Conservation (phyloP, 495 filamentous ascomycete genomes). For the Patellaria atrata region DNA sequence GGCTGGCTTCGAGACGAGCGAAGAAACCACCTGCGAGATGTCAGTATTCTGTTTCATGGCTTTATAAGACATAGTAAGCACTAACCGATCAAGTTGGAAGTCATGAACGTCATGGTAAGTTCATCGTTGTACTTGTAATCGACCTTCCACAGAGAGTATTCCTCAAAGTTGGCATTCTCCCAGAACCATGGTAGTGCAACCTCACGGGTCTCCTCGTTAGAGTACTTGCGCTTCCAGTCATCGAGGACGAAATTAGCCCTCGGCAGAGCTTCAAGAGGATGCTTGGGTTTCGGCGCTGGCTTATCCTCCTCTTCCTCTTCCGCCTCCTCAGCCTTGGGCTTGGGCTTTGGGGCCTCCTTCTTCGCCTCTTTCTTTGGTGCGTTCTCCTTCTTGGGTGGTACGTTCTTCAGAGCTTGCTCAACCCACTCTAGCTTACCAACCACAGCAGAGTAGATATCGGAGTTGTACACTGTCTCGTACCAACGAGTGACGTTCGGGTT, state of each 20-base stretch:
- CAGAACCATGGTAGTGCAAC: constrained; percentile 94
- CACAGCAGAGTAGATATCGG: constrained; percentile 74
- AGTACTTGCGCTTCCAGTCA: constrained; percentile 98
- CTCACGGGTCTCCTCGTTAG: constrained; percentile 77
- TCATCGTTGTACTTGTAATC: constrained; percentile 98
- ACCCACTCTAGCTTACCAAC: constrained; percentile 58
- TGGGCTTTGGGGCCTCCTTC: constrained; percentile 33
- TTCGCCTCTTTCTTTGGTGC: constrained; percentile 49
- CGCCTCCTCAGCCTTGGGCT: constrained; percentile 27
- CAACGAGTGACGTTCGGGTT: constrained; percentile 81
- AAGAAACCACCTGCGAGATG: constrained; percentile 66
- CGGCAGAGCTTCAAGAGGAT: constrained; percentile 79
- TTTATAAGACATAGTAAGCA: background rate
- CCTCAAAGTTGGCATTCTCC: constrained; percentile 80
- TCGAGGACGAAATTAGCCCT: constrained; percentile 71
- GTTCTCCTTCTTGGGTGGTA: constrained; percentile 73
- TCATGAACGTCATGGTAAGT: constrained; percentile 95
- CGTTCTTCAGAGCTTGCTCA: constrained; percentile 75
- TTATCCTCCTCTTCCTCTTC: constrained; percentile 57
- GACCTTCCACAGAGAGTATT: constrained; percentile 86
- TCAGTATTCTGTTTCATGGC: constrained; percentile 8
- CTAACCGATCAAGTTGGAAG: constrained; percentile 78
- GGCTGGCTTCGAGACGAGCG: constrained; percentile 87
- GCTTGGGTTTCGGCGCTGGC: constrained; percentile 80
- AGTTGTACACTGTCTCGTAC: constrained; percentile 87